A percentile compares a stretch with the other conserved stretches of the same genome.
phyloP scores from a whole-genome alignment of 306 rosid genomes.

The Abrus precatorius region DNA sequence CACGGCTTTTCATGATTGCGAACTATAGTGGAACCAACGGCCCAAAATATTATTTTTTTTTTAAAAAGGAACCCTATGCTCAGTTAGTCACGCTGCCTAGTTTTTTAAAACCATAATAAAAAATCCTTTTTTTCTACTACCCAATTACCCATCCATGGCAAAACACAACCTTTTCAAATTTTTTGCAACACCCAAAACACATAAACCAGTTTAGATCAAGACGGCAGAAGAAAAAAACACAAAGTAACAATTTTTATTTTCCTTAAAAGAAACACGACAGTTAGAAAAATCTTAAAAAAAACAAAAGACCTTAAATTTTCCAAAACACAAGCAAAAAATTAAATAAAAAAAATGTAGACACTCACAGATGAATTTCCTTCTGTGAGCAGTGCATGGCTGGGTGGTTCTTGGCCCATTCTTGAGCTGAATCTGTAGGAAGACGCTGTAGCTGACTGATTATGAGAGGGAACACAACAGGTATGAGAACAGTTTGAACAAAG shows the following conservation, averaged over 20 bases:
- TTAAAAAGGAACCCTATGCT: constrained; percentile 55
- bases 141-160: constrained; percentile 10
- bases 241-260: background rate
- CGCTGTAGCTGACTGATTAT: constrained; percentile 70
- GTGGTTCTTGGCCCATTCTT: constrained; percentile 46
- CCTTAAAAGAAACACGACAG: background rate
- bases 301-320: background rate
- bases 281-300: background rate
- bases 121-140: background rate
- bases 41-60: background rate
- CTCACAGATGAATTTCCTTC: constrained; percentile 76
- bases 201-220: constrained; percentile 44
- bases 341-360: constrained; percentile 35
- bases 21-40: constrained; percentile 54
- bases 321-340: background rate
- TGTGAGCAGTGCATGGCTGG: constrained; percentile 54
- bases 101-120: background rate
- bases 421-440: constrained; percentile 46
- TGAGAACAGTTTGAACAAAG: constrained; percentile 69
- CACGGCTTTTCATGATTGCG: constrained; percentile 60
- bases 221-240: constrained; percentile 26
- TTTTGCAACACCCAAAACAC: constrained; percentile 34
- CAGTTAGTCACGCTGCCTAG: constrained; percentile 7
- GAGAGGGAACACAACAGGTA: constrained; percentile 90
- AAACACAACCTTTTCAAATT: constrained; percentile 15